Evolutionary conservation across 768 basidiomycete species (phyloP).

Genomic region (Boletales sp.): DNA sequence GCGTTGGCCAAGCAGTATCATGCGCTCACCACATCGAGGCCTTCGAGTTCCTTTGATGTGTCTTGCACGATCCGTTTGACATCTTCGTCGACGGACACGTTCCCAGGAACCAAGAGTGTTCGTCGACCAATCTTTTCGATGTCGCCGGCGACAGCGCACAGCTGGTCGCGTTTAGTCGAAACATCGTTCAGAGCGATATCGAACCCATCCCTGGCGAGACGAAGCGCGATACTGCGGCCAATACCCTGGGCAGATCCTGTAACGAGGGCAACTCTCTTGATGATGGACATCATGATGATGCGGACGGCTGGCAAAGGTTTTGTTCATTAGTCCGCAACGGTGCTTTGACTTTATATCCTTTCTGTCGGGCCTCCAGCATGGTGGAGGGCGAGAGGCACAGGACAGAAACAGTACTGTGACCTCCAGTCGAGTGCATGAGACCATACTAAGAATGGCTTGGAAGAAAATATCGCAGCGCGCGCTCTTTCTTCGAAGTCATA

Average conservation of each 20-base stretch:
- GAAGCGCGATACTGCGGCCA: conserved; percentile 16
- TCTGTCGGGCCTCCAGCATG: too few relatives aligned
- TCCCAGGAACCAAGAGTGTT: conserved; percentile 20
- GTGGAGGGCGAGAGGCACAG: too few relatives aligned
- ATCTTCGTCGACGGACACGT: conserved; percentile 39
- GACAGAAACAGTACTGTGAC: too few relatives aligned
- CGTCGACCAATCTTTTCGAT: conserved; percentile 19
- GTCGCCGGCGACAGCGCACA: conserved; percentile 8
- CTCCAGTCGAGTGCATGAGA: too few relatives aligned
- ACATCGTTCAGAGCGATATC: conserved; percentile 26
- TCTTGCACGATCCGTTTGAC: conserved; percentile 37
- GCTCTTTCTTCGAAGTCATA: too few relatives aligned
- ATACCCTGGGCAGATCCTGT: conserved; percentile 28
- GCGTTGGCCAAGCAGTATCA: background rate
- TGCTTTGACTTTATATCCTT: too few relatives aligned
- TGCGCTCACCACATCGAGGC: background rate
- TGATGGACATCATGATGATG: background rate
- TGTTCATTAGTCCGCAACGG: background rate
- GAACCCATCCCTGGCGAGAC: conserved; percentile 12
- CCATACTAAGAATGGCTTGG: too few relatives aligned
- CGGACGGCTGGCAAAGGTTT: background rate
- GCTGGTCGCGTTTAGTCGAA: conserved; percentile 7
- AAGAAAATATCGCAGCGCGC: too few relatives aligned
- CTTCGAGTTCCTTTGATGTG: conserved; percentile 28
- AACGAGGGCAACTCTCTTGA: conserved; percentile 27